Percentiles rank a stretch among this genome's conserved stretches.
Conservation (phyloP, 495 filamentous ascomycete genomes). For the Talaromyces borbonicus region DNA sequence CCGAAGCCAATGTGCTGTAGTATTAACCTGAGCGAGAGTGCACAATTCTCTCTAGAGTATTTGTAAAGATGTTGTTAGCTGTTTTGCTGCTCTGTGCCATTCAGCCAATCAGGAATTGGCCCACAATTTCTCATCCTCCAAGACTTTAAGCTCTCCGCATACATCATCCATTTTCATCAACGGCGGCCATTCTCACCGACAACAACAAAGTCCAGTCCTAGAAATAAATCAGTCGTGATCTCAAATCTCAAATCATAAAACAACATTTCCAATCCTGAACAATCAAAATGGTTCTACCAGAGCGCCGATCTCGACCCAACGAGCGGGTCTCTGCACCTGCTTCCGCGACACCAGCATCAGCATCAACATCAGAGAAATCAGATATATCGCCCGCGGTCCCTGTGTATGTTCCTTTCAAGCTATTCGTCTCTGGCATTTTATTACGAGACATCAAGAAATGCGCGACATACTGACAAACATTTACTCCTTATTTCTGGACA, state of each 20-base stretch:
- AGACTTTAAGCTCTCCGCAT: background rate
- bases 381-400: constrained; percentile 59
- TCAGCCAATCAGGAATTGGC: background rate
- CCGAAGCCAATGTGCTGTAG: too few relatives aligned
- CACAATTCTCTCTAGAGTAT: too few relatives aligned
- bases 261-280: background rate
- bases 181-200: background rate
- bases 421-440: background rate
- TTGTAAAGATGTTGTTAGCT: background rate
- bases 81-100: background rate
- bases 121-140: background rate
- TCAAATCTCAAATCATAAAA: background rate
- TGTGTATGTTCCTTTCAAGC: constrained; percentile 40
- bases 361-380: background rate
- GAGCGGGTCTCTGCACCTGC: background rate
- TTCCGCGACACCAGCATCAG: too few relatives aligned
- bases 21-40: too few relatives aligned
- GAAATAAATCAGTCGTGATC: too few relatives aligned
- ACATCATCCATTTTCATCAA: constrained; percentile 4
- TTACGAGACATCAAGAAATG: background rate
- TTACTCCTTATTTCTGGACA: too few relatives aligned
- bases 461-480: background rate
- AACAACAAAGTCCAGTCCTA: background rate
- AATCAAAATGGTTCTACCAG: constrained; percentile 6
- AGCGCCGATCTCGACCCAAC: constrained; percentile 1